Percentiles rank a stretch among this genome's conserved stretches.
These are phyloP conservation scores for Massarina eburnea DNA, from an alignment of 2,329 filamentous ascomycete genomes.

Conservation along the genomic window DNA sequence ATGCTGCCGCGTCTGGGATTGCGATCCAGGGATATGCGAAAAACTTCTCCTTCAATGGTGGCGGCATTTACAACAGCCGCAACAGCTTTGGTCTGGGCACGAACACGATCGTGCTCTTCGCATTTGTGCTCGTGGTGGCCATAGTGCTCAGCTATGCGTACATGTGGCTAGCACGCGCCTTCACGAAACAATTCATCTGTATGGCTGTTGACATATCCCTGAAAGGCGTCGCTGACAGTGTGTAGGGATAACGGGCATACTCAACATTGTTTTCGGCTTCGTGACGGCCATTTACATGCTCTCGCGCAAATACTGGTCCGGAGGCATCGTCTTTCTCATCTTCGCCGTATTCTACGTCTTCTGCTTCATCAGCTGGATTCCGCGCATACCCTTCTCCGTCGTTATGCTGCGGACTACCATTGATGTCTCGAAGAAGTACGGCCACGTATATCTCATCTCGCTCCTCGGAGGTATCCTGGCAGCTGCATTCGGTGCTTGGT, in stretches of 20 bases:
- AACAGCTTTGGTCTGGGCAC: conserved; percentile 73
- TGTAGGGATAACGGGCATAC: conserved; percentile 59
- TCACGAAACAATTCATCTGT: conserved; percentile 89
- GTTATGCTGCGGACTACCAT: conserved; percentile 86
- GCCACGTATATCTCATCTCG: conserved; percentile 84
- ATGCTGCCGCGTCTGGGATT: conserved; percentile 73
- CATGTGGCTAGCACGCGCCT: conserved; percentile 71
- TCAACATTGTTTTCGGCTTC: conserved; percentile 79
- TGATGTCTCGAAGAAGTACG: conserved; percentile 79
- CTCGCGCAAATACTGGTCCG: conserved; percentile 72
- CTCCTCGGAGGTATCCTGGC: conserved; percentile 78
- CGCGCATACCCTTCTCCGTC: conserved; percentile 87
- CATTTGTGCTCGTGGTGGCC: conserved; percentile 73
- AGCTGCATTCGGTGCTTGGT: conserved; percentile 80
- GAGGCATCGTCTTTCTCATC: conserved; percentile 83
- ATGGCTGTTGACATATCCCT: background rate
- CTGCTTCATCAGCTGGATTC: conserved; percentile 81
- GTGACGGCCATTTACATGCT: conserved; percentile 88
- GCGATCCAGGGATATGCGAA: conserved; percentile 69
- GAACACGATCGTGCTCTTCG: conserved; percentile 84
- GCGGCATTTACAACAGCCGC: conserved; percentile 70
- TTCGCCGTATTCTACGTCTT: conserved; percentile 79
- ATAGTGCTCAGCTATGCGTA: conserved; percentile 76
- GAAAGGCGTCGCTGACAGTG: background rate
- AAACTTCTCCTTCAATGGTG: conserved; percentile 56